Evolutionary conservation across 371 early-diverging fungal species (phyloP), one percentile per base, ranked within the genome.

Genomic region (Funneliformis caledonium): DNA sequence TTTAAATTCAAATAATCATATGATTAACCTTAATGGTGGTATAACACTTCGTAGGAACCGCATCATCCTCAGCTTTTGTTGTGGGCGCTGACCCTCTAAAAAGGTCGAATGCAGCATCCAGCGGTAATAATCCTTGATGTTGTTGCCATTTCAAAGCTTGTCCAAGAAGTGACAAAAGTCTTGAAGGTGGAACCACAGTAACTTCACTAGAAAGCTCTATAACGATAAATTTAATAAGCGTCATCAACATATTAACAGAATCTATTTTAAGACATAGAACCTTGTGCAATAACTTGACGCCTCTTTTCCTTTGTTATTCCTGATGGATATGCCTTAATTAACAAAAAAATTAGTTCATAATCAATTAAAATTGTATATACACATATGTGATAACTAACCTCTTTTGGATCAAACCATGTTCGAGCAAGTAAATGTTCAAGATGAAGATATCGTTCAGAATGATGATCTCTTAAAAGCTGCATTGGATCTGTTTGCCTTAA

Each of bases 61-160:
- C 87, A 82, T 98, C 97, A 33, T 91, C 92, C 78, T 92, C 92
- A 7, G 89, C 86, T 37, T 88, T 85, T n/a, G 91, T 87, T 0
- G 88, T 82, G 7, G 90, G 89, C 0, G 89, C 88, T 0, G 87
- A 85, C 1, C 94, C 96, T 31, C 89, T 83, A 82, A 96, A 96
- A 59, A 96, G 81, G 84, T 97, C 95, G 83, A 88, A 95, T 0
- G 87, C 86, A 0, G 89, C 83, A 72, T 93, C 93, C 0, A 91
- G 86, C 5, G 89, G 86, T 4, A 96, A 73, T 22, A 94, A 81
- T 1, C 96, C 96, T 84, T 96, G 96, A 31, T 91, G 87, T 47
- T 93, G 91, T 82, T 97, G 97, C 92, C 94, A 96, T 84, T 95
- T 95, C 19, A 95, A 80, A 10, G 95, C 86, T 84, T 98, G 96